Evolutionary conservation across 805 yeast genomes (phyloP).

Genomic region (Saturnispora diversa): DNA sequence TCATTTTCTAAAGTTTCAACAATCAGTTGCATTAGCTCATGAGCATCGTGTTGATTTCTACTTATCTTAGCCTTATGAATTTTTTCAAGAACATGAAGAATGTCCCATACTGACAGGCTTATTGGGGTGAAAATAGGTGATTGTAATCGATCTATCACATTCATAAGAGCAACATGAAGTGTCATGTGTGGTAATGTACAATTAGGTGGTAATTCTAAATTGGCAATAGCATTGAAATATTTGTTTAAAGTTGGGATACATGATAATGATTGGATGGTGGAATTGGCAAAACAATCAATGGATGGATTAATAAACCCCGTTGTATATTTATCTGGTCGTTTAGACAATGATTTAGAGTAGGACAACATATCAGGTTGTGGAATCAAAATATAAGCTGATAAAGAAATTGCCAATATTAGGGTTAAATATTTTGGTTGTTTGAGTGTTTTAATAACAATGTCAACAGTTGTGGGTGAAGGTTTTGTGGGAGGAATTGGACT

Average conservation of each 20-base stretch:
- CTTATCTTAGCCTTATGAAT: constrained; percentile 70
- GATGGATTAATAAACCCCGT: constrained; percentile 77
- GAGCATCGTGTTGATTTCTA: constrained; percentile 88
- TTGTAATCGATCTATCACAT: constrained; percentile 48
- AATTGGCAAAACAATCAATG: constrained; percentile 90
- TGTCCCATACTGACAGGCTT: constrained; percentile 68
- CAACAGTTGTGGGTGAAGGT: too few species aligned
- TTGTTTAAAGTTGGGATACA: constrained; percentile 50
- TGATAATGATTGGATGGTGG: constrained; percentile 73
- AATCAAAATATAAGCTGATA: not conserved
- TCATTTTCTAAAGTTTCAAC: constrained; percentile 74
- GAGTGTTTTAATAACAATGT: too few species aligned
- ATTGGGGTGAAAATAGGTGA: constrained; percentile 47
- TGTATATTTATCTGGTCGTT: constrained; percentile 62
- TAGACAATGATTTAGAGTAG: constrained; percentile 18
- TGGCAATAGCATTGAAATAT: constrained; percentile 38
- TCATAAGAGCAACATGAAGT: constrained; percentile 51
- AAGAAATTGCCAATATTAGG: not conserved
- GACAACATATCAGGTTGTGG: not conserved
- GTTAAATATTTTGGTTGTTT: not conserved
- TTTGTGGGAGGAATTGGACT: too few species aligned
- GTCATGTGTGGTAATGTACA: constrained; percentile 34
- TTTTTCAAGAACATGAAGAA: constrained; percentile 62
- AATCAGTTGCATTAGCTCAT: constrained; percentile 76
- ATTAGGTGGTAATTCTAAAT: constrained; percentile 3